A percentile compares a stretch with the other conserved stretches of the same genome.
Conservation (phyloP, 1,139 yeast genomes). For the Taiozyma onychis region DNA sequence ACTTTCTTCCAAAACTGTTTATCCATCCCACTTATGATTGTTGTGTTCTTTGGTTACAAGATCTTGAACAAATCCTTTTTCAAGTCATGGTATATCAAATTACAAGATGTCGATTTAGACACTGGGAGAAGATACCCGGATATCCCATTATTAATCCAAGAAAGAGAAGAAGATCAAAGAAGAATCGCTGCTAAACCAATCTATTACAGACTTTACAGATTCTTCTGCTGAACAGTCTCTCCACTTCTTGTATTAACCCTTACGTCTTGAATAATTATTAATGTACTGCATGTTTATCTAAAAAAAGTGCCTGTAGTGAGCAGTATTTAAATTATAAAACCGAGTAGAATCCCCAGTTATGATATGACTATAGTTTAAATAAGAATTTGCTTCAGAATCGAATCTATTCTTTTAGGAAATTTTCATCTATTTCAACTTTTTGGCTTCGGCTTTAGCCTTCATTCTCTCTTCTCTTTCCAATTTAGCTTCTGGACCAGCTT, state of each 20-base stretch:
- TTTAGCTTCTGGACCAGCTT: conserved; percentile 69
- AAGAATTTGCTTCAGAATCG: not conserved
- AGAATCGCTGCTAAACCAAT: conserved; percentile 28
- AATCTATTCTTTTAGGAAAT: not conserved
- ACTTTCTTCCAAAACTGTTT: conserved; percentile 43
- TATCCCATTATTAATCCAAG: conserved; percentile 37
- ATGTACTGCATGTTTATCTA: not conserved
- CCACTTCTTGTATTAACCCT: not conserved
- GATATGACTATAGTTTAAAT: not conserved
- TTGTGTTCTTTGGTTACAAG: conserved; percentile 27
- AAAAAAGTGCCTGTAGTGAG: not conserved
- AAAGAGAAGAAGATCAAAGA: conserved; percentile 39
- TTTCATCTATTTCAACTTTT: conserved; percentile 24
- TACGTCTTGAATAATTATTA: not conserved
- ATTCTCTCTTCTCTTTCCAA: conserved; percentile 52
- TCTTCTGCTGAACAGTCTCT: conserved; percentile 39
- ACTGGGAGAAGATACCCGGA: conserved; percentile 48
- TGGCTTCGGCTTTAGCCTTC: conserved; percentile 45
- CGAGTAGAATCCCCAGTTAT: not conserved
- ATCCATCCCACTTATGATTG: conserved; percentile 41
- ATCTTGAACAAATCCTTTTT: conserved; percentile 28
- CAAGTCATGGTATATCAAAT: conserved; percentile 27
- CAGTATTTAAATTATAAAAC: not conserved
- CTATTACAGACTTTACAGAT: conserved; percentile 32
- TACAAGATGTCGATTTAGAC: conserved; percentile 40